A percentile compares a stretch with the other conserved stretches of the same genome.
Conservation (phyloP, 352 stramenopile species). For the Blastocystis sp. region DNA sequence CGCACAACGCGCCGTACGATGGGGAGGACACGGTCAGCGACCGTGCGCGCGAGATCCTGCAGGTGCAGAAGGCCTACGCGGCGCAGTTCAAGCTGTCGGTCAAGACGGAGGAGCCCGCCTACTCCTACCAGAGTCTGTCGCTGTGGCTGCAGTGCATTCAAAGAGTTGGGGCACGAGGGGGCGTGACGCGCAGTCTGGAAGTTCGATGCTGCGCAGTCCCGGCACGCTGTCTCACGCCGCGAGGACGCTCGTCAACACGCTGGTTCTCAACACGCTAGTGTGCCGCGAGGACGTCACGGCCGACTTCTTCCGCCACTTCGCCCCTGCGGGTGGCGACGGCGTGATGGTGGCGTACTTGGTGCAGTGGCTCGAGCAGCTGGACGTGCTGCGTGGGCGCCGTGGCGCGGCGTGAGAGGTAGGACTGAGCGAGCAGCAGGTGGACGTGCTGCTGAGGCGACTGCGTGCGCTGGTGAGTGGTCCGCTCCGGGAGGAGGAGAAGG, state of each 20-base stretch:
- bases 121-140: background rate
- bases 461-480: background rate
- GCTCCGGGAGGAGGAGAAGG: background rate
- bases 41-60: slow-evolving; percentile 7
- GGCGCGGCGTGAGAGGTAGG: background rate
- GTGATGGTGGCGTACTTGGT: slow-evolving; percentile 10
- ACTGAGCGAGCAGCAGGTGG: background rate
- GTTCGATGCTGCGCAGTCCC: background rate
- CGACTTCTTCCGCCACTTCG: slow-evolving; percentile 2
- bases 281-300: background rate
- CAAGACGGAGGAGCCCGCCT: background rate
- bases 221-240: slow-evolving; percentile 1
- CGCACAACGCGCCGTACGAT: background rate
- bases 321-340: slow-evolving; percentile 5
- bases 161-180: background rate
- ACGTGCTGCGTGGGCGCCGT: background rate
- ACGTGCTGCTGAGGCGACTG: background rate
- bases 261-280: slow-evolving; percentile 10
- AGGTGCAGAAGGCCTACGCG: slow-evolving; percentile 16
- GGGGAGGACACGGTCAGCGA: background rate
- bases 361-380: slow-evolving; percentile 27
- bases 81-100: slow-evolving; percentile 14
- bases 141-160: slow-evolving; percentile 63
- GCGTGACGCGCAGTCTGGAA: background rate
- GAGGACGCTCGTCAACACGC: background rate